Conservation (phyloP, 1,139 yeast species). For the Pichia sp. region DNA sequence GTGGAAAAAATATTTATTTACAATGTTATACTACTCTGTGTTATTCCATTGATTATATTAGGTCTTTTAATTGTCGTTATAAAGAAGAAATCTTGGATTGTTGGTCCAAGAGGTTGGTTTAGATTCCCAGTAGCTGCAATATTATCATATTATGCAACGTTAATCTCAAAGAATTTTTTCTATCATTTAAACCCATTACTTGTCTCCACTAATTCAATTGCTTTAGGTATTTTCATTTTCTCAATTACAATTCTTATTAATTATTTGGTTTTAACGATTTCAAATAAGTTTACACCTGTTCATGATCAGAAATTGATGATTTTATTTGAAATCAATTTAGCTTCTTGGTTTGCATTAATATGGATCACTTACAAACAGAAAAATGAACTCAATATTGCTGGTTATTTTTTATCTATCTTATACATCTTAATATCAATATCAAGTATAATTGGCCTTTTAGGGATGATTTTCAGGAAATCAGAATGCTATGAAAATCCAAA, state of each 20-base stretch:
- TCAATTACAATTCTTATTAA: constrained; percentile 46
- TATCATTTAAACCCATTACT: constrained; percentile 44
- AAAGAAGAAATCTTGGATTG: constrained; percentile 42
- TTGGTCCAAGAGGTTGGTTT: constrained; percentile 39
- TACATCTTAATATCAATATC: constrained; percentile 47
- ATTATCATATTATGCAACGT: constrained; percentile 36
- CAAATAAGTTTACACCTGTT: constrained; percentile 46
- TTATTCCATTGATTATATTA: constrained; percentile 48
- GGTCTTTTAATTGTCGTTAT: constrained; percentile 42
- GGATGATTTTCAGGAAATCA: constrained; percentile 26
- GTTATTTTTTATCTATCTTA: constrained; percentile 44
- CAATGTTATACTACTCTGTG: constrained; percentile 43
- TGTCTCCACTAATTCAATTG: constrained; percentile 47
- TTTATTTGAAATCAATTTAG: constrained; percentile 48
- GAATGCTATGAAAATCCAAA: constrained; percentile 16
- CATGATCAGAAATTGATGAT: constrained; percentile 68
- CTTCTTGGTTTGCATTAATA: constrained; percentile 51
- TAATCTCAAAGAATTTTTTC: constrained; percentile 33
- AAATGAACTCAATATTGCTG: constrained; percentile 53
- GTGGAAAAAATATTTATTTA: constrained; percentile 38
- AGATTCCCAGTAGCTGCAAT: constrained; percentile 53
- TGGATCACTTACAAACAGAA: constrained; percentile 39
- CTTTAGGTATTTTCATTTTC: constrained; percentile 41
- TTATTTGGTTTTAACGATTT: constrained; percentile 47
- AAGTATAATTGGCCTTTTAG: constrained; percentile 49